phyloP scores from a whole-genome alignment of 805 yeast genomes.

The Candida insectorum region DNA sequence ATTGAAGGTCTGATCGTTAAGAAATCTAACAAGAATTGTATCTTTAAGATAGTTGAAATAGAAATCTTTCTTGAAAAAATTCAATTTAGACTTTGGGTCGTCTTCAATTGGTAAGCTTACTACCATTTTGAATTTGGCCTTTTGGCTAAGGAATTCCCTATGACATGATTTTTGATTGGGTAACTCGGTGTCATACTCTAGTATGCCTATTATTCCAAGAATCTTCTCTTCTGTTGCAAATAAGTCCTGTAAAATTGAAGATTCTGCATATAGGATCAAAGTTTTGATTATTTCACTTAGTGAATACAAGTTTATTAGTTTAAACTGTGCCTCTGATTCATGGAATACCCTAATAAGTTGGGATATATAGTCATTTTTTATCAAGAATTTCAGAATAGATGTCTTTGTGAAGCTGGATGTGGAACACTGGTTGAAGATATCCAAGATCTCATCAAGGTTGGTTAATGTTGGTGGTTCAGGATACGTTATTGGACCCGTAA shows the following conservation, averaged over 20 bases:
- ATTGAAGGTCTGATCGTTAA: conserved; percentile 78
- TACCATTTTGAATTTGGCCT: conserved; percentile 66
- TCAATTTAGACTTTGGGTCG: conserved; percentile 28
- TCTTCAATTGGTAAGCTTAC: conserved; percentile 54
- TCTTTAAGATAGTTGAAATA: conserved; percentile 80
- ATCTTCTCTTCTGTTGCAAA: conserved; percentile 29
- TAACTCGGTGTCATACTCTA: conserved; percentile 86
- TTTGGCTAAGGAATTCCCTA: conserved; percentile 58
- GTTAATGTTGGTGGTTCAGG: conserved; percentile 56
- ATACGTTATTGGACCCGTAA: conserved; percentile 73
- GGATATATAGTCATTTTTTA: conserved; percentile 49
- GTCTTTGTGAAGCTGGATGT: conserved; percentile 62
- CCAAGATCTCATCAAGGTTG: conserved; percentile 53
- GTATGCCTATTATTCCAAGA: conserved; percentile 64
- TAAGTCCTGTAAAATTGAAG: conserved; percentile 29
- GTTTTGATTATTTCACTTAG: conserved; percentile 75
- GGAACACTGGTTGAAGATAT: conserved; percentile 56
- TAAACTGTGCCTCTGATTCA: conserved; percentile 50
- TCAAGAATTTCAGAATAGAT: conserved; percentile 54
- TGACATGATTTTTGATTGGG: conserved; percentile 80
- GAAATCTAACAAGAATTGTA: conserved; percentile 73
- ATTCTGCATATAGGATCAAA: conserved; percentile 67
- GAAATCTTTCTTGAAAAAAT: conserved; percentile 68
- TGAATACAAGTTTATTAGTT: conserved; percentile 55
- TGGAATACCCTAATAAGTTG: conserved; percentile 53